These are phyloP conservation scores for Metarhizium humberi DNA, from an alignment of 2,329 filamentous ascomycete species.

Conservation along the genomic window DNA sequence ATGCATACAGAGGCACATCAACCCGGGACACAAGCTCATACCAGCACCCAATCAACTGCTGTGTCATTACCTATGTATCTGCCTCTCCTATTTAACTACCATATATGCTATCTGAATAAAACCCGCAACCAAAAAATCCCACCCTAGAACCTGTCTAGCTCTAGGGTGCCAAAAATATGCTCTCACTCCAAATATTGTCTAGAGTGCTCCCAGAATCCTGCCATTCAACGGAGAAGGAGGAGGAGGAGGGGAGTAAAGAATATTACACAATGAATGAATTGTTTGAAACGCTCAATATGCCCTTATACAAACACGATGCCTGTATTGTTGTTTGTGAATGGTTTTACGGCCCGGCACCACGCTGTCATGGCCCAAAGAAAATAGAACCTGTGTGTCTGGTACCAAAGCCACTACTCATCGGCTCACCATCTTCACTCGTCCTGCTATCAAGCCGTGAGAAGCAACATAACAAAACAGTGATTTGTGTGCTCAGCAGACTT, in stretches of 20 bases:
- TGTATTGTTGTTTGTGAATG: constrained; percentile 2
- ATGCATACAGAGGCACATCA: no score
- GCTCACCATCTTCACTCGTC: neutral
- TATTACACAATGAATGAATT: neutral
- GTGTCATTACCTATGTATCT: constrained; percentile 1
- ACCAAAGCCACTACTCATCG: neutral
- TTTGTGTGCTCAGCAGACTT: neutral
- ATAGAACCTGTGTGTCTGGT: neutral
- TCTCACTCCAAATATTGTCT: constrained; percentile 1
- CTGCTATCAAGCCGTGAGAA: neutral
- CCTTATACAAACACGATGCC: constrained; percentile 11
- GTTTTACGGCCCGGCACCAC: neutral
- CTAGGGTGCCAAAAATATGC: neutral
- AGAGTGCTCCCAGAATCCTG: neutral
- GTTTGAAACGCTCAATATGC: constrained; percentile 11
- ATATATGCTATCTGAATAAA: constrained; percentile 4
- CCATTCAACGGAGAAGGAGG: neutral
- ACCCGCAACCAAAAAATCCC: neutral
- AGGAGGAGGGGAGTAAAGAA: neutral
- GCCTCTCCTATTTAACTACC: constrained; percentile 4
- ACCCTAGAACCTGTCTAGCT: neutral
- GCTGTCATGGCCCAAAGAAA: neutral
- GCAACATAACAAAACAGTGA: neutral
- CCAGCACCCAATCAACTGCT: neutral
- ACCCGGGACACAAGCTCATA: no score